Evolutionary conservation across 2,329 filamentous ascomycete genomes (phyloP).

Genomic region (Teratosphaeria pseudoeucalypti): DNA sequence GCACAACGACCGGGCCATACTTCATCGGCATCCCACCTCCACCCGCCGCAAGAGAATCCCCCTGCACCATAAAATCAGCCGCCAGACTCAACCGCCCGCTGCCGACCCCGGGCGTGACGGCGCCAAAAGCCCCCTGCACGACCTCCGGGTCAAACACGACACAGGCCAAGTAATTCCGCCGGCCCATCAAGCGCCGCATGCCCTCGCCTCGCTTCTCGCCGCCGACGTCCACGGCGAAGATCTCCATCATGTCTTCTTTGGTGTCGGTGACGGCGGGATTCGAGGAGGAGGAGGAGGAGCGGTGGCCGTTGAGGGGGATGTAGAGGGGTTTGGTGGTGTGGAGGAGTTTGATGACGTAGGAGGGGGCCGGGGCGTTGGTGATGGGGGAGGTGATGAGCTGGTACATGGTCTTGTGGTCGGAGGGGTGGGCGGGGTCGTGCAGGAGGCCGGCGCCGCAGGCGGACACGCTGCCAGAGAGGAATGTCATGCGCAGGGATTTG

Average conservation of each 20-base stretch:
- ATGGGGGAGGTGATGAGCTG: slow-evolving; percentile 90
- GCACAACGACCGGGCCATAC: slow-evolving; percentile 93
- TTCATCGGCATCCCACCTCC: slow-evolving; percentile 71
- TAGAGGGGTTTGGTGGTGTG: slow-evolving; percentile 91
- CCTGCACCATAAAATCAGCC: slow-evolving; percentile 94
- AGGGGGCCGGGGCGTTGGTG: slow-evolving; percentile 75
- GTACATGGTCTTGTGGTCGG: slow-evolving; percentile 98
- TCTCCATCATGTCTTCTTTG: slow-evolving; percentile 99
- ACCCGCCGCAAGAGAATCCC: slow-evolving; percentile 24
- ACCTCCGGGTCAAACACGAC: slow-evolving; percentile 89
- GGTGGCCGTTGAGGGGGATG: slow-evolving; percentile 76
- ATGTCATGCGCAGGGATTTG: slow-evolving; percentile 93
- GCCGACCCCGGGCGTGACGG: slow-evolving; percentile 19
- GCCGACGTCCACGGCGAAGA: slow-evolving; percentile 88
- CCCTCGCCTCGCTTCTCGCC: slow-evolving; percentile 63
- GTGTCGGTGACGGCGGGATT: slow-evolving; percentile 59
- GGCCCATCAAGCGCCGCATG: slow-evolving; percentile 82
- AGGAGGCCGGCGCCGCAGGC: slow-evolving; percentile 85
- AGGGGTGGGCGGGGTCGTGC: slow-evolving; percentile 83
- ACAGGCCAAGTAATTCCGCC: slow-evolving; percentile 84
- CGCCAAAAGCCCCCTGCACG: slow-evolving; percentile 35
- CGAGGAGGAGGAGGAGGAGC: slow-evolving; percentile 33
- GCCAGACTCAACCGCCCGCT: slow-evolving; percentile 62
- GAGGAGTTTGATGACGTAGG: slow-evolving; percentile 86
- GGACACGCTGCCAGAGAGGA: slow-evolving; percentile 86